Base-by-base conservation (phyloP, 176 grass and related monocot genomes). In the Calamus simplicifolius region DNA sequence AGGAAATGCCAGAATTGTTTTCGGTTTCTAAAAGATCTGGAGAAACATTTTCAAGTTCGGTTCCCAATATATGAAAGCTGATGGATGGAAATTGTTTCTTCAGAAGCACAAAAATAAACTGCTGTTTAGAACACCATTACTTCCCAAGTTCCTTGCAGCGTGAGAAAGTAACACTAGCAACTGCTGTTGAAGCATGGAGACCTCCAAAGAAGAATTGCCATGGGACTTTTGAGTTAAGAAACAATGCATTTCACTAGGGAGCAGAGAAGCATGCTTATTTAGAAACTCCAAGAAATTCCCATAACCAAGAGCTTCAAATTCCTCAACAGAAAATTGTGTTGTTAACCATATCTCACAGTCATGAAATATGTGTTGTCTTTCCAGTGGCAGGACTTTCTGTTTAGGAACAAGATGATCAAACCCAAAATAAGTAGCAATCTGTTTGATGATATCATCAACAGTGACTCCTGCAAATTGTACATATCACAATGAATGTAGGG, bases 261-360 rank as follows among this genome's bases (percentile, higher is more conserved):
- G 77, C 18, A 67, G 69, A 70, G 80, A 61, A 65, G 54, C 57
- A 80, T 91, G 54, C 76, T 82, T 76, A 43, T 72, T 69, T 81
- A 97, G 82, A 79, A 97, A 97, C 21, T 75, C 75, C 13, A 88
- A 79, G 62, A 97, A 91, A 66, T 57, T 79, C 25, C 92, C 92
- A 75, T 82, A 77, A 66, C 81, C 87, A 77, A 97, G 75, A 75
- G 78, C 66, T 66, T 16, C 69, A 76, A 97, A 97, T 74, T 97
- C 77, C 12, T 82, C 68, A 27, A 75, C 75, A 18, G 78, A 88
- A 80, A 82, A 90, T 68, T 82, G 72, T 63, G 52, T 70, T 54
- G 52, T 61, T 18, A 88, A 58, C 75, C 78, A 91, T 69, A 63
- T 58, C 66, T 86, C 83, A 72, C 92, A 97, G 78, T 82, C 72